Evolutionary conservation across 495 filamentous ascomycete genomes (phyloP).

Genomic region (Penicillium malachiteum): DNA sequence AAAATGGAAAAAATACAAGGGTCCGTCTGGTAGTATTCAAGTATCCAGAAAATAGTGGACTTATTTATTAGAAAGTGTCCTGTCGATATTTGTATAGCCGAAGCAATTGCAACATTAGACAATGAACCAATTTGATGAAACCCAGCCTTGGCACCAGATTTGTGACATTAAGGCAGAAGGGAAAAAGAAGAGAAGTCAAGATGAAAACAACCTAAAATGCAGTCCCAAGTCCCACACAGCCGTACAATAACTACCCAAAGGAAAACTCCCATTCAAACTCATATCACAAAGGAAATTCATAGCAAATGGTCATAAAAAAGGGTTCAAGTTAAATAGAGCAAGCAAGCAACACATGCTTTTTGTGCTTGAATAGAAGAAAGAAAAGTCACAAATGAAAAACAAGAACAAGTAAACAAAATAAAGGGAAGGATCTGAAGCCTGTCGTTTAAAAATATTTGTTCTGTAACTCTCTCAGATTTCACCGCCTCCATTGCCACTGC

Average conservation of each 20-base stretch:
- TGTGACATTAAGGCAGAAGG: not conserved
- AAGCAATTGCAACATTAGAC: conserved; percentile 1
- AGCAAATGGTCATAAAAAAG: not conserved
- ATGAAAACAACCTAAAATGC: not conserved
- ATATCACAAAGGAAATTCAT: not conserved
- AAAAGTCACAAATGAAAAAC: not conserved
- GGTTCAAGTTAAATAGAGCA: not conserved
- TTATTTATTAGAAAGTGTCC: not conserved
- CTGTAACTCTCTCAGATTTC: conserved; percentile 2
- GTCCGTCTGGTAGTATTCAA: not conserved
- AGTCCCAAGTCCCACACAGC: not conserved
- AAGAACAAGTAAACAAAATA: too few species aligned
- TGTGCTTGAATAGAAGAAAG: not conserved
- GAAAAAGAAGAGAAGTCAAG: not conserved
- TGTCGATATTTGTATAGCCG: conserved; percentile 15
- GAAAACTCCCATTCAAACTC: not conserved
- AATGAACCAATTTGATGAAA: conserved; percentile 7
- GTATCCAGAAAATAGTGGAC: not conserved
- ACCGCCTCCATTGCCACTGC: not conserved
- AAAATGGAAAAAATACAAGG: not conserved
- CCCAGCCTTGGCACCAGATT: not conserved
- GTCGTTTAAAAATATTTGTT: not conserved
- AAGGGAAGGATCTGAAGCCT: not conserved
- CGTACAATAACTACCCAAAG: conserved; percentile 2
- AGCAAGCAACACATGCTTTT: not conserved